Conservation (phyloP, 441 rosid genomes). For the Iberis amara region DNA sequence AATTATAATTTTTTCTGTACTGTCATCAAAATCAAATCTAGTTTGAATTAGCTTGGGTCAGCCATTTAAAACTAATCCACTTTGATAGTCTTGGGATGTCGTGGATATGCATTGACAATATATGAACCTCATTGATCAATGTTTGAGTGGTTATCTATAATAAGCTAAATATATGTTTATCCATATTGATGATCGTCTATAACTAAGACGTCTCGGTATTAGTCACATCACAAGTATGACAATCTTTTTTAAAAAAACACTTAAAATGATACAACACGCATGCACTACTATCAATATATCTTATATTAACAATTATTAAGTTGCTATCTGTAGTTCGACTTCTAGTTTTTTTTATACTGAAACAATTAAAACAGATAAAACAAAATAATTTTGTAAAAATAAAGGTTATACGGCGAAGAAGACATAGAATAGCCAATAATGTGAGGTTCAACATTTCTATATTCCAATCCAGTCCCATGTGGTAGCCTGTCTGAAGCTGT, state of each 20-base stretch:
- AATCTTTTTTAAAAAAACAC: not conserved
- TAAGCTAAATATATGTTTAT: conserved; percentile 2
- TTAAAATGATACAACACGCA: not conserved
- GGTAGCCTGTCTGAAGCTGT: conserved; percentile 28
- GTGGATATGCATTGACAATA: not conserved
- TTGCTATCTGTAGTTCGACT: no score
- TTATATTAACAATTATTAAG: not conserved
- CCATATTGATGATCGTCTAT: conserved; percentile 4
- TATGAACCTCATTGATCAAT: not conserved
- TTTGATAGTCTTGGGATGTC: not conserved
- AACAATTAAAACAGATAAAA: not conserved
- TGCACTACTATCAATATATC: not conserved
- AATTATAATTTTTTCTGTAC: no score
- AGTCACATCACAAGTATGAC: not conserved
- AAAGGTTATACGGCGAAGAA: conserved; percentile 13
- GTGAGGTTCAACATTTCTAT: conserved; percentile 10
- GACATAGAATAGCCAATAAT: conserved; percentile 25
- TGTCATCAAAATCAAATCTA: no score
- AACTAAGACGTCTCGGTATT: not conserved
- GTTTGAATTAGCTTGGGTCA: no score
- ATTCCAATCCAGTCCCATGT: conserved; percentile 16
- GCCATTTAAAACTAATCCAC: not conserved
- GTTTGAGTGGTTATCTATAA: not conserved
- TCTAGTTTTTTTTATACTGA: not conserved
- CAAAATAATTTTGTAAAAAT: no score